Evolutionary conservation across 345 rosid genomes (phyloP).

Genomic region (Bruguiera parviflora): DNA sequence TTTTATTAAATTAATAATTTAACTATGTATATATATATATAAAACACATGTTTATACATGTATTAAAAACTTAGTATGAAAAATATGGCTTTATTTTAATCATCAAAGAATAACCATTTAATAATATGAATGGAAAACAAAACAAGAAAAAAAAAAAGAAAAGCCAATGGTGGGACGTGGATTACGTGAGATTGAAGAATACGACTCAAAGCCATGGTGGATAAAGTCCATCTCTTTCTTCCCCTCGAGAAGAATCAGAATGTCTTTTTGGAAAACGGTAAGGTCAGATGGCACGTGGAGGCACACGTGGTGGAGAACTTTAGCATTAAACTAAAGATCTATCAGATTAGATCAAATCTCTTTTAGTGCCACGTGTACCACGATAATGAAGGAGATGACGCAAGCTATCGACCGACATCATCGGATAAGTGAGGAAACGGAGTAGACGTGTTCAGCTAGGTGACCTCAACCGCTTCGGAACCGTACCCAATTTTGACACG

Average conservation of each 20-base stretch:
- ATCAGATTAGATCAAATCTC: background rate
- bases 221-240: background rate
- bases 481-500: background rate
- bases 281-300: background rate
- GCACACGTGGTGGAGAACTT: background rate
- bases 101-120: too few relatives aligned
- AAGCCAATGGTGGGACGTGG: too few relatives aligned
- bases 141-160: too few relatives aligned
- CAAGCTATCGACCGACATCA: too few relatives aligned
- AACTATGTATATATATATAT: too few relatives aligned
- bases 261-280: background rate
- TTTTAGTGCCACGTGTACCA: background rate
- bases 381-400: background rate
- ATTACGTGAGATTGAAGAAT: background rate
- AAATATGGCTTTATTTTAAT: too few relatives aligned
- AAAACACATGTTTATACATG: too few relatives aligned
- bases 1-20: too few relatives aligned
- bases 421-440: constrained; percentile 1
- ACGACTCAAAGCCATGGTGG: background rate
- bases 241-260: too few relatives aligned
- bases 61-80: too few relatives aligned
- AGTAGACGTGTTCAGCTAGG: constrained; percentile 9
- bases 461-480: background rate
- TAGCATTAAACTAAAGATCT: background rate
- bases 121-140: too few relatives aligned